A percentile compares a stretch with the other conserved stretches of the same genome.
Conservation (phyloP, 2,329 filamentous ascomycete species). For the Keithomyces neogunnii region DNA sequence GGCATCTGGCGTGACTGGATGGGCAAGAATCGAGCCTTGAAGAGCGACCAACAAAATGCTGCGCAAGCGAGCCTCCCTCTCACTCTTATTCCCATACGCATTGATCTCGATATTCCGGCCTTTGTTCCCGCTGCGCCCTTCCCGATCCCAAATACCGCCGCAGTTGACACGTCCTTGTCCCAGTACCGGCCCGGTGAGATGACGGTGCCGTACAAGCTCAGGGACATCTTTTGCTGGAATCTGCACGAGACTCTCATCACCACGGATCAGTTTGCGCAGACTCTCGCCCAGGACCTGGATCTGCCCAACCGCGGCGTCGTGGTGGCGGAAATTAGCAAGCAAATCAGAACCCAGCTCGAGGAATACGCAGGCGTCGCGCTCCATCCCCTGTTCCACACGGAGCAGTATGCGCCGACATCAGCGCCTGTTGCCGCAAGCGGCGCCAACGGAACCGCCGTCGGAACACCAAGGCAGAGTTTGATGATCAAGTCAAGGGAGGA, state of each 20-base stretch:
- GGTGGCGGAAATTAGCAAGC: constrained; percentile 76
- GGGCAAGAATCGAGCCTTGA: constrained; percentile 55
- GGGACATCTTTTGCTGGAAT: constrained; percentile 97
- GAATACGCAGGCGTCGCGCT: constrained; percentile 93
- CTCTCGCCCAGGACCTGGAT: constrained; percentile 86
- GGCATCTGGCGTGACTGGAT: constrained; percentile 96
- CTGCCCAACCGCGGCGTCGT: constrained; percentile 65
- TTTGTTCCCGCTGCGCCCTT: constrained; percentile 61
- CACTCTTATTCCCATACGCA: constrained; percentile 89
- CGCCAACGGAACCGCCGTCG: constrained; percentile 13
- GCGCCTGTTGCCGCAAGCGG: constrained; percentile 8
- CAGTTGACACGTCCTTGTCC: constrained; percentile 63
- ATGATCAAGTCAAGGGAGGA: constrained; percentile 28
- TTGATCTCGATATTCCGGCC: constrained; percentile 84
- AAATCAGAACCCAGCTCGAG: constrained; percentile 90
- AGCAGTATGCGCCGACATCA: constrained; percentile 21
- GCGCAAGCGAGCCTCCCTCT: constrained; percentile 70
- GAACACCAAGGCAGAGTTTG: constrained; percentile 21
- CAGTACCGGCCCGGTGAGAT: constrained; percentile 73
- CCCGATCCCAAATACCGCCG: constrained; percentile 51
- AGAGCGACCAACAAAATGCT: constrained; percentile 51
- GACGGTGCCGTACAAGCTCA: constrained; percentile 77
- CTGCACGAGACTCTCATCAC: constrained; percentile 90
- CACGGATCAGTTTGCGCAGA: constrained; percentile 90
- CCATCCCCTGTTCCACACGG: constrained; percentile 79